A percentile compares a stretch with the other conserved stretches of the same genome.
Conservation (phyloP, 2,329 filamentous ascomycete species). For the Pyrenochaeta sp. region DNA sequence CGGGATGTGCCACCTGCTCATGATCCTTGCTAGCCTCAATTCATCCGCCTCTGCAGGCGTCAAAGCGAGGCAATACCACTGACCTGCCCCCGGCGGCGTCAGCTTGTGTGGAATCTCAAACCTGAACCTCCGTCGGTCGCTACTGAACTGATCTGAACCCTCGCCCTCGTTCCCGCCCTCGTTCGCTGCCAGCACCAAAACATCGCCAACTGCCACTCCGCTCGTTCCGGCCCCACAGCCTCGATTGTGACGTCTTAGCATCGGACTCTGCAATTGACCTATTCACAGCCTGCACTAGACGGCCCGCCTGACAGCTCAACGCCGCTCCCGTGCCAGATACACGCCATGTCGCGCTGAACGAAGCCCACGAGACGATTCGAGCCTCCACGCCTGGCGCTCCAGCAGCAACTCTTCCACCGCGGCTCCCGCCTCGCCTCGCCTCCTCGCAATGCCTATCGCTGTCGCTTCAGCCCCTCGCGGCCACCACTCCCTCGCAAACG, state of each 20-base stretch:
- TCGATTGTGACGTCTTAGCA: constrained; percentile 34
- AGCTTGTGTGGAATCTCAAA: constrained; percentile 20
- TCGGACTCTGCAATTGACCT: constrained; percentile 3
- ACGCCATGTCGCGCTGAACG: constrained; percentile 32
- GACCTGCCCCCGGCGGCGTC: constrained; percentile 20
- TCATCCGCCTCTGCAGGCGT: constrained; percentile 27
- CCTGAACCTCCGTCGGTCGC: constrained; percentile 26
- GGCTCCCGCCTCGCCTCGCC: constrained; percentile 2
- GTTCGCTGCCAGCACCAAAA: constrained; percentile 4
- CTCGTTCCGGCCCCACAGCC: constrained; percentile 21
- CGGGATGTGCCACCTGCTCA: constrained; percentile 29
- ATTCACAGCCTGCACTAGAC: constrained; percentile 21
- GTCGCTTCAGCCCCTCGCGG: constrained; percentile 40
- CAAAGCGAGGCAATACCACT: constrained; percentile 16
- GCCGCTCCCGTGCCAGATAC: constrained; percentile 21
- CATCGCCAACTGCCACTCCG: constrained; percentile 12
- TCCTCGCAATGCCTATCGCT: constrained; percentile 43
- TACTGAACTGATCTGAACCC: constrained; percentile 13
- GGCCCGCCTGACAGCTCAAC: constrained; percentile 24
- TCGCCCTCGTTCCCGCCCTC: constrained; percentile 15
- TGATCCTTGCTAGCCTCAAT: constrained; percentile 36
- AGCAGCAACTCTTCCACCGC: constrained; percentile 7
- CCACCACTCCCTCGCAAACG: constrained; percentile 41
- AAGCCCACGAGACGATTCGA: constrained; percentile 6
- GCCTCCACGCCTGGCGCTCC: constrained; percentile 3